Evolutionary conservation across 2,329 filamentous ascomycete genomes (phyloP).

Genomic region (Ilyonectria robusta): DNA sequence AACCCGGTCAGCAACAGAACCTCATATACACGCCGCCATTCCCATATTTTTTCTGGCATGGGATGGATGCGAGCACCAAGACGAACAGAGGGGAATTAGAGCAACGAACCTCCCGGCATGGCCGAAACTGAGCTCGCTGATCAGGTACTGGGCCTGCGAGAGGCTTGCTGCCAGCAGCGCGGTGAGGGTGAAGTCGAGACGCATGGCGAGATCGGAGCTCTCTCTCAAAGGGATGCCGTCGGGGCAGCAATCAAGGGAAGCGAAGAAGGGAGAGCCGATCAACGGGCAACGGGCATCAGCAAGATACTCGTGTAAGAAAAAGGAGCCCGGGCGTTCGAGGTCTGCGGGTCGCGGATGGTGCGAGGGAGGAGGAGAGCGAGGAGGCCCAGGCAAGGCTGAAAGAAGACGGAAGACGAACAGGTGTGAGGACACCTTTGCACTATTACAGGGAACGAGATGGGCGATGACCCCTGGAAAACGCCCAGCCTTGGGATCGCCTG

Average conservation of each 20-base stretch:
- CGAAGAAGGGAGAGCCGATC: constrained; percentile 27
- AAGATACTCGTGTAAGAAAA: constrained; percentile 19
- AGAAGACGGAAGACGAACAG: neutral
- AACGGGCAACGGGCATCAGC: constrained; percentile 24
- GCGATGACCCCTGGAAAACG: neutral
- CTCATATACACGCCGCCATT: constrained; percentile 12
- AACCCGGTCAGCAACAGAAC: constrained; percentile 30
- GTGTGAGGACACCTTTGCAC: constrained; percentile 47
- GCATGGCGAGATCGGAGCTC: constrained; percentile 57
- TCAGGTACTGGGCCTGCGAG: constrained; percentile 75
- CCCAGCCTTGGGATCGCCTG: constrained; percentile 7
- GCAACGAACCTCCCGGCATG: constrained; percentile 72
- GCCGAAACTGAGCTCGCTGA: constrained; percentile 85
- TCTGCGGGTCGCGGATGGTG: constrained; percentile 24
- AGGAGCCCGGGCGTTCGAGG: constrained; percentile 22
- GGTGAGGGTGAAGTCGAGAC: constrained; percentile 57
- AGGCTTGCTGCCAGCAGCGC: constrained; percentile 62
- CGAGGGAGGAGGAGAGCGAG: constrained; percentile 21
- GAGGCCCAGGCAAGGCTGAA: constrained; percentile 45
- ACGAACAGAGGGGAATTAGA: neutral
- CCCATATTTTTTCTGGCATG: neutral
- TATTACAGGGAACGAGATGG: constrained; percentile 33
- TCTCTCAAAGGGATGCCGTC: neutral
- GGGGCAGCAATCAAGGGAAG: neutral
- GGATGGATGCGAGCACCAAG: neutral